A percentile compares a stretch with the other conserved stretches of the same genome.
Evolutionary conservation across 2,329 filamentous ascomycete genomes (phyloP).

Genomic region (Colletotrichum sp.): DNA sequence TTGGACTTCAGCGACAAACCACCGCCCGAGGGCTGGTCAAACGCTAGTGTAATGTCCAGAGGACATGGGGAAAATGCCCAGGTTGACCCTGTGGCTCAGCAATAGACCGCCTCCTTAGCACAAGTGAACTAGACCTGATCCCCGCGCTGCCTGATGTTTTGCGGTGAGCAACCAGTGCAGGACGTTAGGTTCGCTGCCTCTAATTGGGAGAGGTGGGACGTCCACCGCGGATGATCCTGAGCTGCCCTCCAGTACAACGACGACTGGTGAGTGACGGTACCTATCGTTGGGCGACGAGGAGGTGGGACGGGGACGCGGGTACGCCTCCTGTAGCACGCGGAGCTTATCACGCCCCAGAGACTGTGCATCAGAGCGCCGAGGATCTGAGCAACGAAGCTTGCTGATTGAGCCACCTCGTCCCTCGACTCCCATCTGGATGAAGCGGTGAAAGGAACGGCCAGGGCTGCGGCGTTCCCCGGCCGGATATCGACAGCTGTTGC

Average conservation of each 20-base stretch:
- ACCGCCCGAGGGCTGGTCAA: conserved; percentile 12
- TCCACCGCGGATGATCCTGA: not conserved
- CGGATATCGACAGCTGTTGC: conserved; percentile 7
- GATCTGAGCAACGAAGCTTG: conserved; percentile 8
- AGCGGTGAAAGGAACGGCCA: conserved; percentile 15
- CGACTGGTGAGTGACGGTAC: not conserved
- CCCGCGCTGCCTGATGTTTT: conserved; percentile 14
- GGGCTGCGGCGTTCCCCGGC: not conserved
- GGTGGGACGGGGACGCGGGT: conserved; percentile 3
- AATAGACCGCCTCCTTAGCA: conserved; percentile 16
- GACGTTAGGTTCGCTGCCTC: not conserved
- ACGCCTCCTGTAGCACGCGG: conserved; percentile 19
- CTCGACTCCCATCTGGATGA: not conserved
- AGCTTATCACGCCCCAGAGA: conserved; percentile 16
- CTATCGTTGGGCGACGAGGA: not conserved
- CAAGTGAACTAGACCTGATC: not conserved
- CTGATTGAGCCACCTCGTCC: conserved; percentile 6
- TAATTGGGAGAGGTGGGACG: not conserved
- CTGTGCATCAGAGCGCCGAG: conserved; percentile 19
- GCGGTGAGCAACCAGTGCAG: conserved; percentile 10
- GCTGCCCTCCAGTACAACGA: not conserved
- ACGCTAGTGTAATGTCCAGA: conserved; percentile 8
- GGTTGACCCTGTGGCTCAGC: conserved; percentile 17
- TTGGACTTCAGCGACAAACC: conserved; percentile 13
- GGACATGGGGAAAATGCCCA: conserved; percentile 7